Base-by-base conservation (phyloP, 352 stramenopile species). In the Phytophthora sojae region DNA sequence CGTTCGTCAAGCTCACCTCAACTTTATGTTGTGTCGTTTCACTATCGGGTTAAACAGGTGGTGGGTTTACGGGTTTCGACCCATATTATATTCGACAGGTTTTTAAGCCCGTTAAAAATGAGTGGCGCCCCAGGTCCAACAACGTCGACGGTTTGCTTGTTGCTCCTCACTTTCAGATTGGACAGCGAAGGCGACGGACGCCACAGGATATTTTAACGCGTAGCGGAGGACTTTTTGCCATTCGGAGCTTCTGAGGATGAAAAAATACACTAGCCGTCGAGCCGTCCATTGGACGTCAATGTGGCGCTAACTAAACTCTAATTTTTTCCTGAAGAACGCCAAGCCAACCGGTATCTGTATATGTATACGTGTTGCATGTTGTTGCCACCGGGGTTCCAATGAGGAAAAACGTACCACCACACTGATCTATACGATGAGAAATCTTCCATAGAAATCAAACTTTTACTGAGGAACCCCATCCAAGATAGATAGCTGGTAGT, bases 301-400 rank as follows among this genome's bases (percentile, higher is more conserved):
- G 82, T 81, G 71, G 70, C 78, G 76, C 75, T 81, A 87, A 82
- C 67, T 78, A 69, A 80, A 91, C 85, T 92, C 85, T 92, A 92
- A 92, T 92, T 92, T 92, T 92, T 92, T 92, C 82, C 85, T 90
- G 85, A 92, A 84, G 84, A 90, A 82, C 60, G 35, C 67, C 0
- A 68, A 57, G 42, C 53, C 25, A 42, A 14, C 35, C 11, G 35
- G 35, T 42, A 39, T 4, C 35, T 42, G 17, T 30, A 2, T 39
- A 2, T 39, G 9, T 65, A 25, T 76, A 12, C 42, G 54, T 72
- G 14, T 52, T 66, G 25, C 23, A 30, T 59, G 15, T 68, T 73
- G 30, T 62, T 71, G 64, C 45, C 39, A 35, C 47, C 12, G 67
- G 62, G 66, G 67, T 68, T 90, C 78, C 76, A 17, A 35, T 88